Percentiles rank a stretch among this genome's conserved stretches.
Conservation (phyloP, 306 rosid genomes). For the Gillenia trifoliata region DNA sequence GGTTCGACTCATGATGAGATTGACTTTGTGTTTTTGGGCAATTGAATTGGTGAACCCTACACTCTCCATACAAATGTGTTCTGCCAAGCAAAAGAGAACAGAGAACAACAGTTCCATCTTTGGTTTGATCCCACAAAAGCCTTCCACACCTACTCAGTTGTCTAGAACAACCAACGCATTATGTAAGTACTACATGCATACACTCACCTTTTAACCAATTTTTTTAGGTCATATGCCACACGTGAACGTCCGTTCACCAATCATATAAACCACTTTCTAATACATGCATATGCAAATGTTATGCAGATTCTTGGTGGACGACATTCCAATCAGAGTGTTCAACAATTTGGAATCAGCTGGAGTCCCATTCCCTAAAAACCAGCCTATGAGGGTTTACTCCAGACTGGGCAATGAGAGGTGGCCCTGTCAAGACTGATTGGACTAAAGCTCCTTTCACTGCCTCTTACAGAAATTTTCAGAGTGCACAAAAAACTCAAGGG, state of each 20-base stretch:
- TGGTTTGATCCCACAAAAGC: slow-evolving; percentile 48
- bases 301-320: slow-evolving; percentile 34
- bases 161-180: slow-evolving; percentile 38
- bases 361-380: slow-evolving; percentile 32
- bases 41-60: slow-evolving; percentile 37
- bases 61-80: slow-evolving; percentile 47
- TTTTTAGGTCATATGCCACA: too few species aligned
- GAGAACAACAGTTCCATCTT: slow-evolving; percentile 40
- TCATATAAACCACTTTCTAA: background rate
- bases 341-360: slow-evolving; percentile 34
- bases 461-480: slow-evolving; percentile 29
- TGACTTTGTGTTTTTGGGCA: slow-evolving; percentile 45
- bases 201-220: background rate
- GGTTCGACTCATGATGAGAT: slow-evolving; percentile 44
- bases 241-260: too few species aligned
- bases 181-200: slow-evolving; percentile 20
- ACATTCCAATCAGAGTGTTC: slow-evolving; percentile 40
- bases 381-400: slow-evolving; percentile 46
- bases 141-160: slow-evolving; percentile 45
- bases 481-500: slow-evolving; percentile 22
- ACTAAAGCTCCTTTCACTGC: slow-evolving; percentile 45
- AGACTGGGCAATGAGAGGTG: slow-evolving; percentile 58
- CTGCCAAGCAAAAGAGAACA: slow-evolving; percentile 36
- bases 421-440: slow-evolving; percentile 46
- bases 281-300: background rate